Base-by-base conservation (phyloP, 1,284 basidiomycete genomes). In the Inonotus hispidus region DNA sequence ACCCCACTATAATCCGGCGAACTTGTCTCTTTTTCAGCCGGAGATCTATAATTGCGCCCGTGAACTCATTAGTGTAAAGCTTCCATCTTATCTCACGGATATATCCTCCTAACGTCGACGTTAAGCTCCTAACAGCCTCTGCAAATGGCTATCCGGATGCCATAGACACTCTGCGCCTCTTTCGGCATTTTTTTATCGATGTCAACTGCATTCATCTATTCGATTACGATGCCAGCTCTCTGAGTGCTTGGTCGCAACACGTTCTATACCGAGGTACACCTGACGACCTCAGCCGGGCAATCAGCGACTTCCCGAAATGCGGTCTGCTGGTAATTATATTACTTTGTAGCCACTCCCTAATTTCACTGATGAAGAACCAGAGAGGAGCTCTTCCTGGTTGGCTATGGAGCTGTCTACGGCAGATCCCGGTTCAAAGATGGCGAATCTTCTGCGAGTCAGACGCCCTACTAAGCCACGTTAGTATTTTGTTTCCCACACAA, bases 141-240 rank as follows among this genome's bases (percentile, higher is more conserved):
- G 27, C 29, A 35, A 52, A 27, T n/a, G 35, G 25, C 21, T 41
- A 45, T 23, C 27, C 37, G 21, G 43, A 10, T 3, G 41, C 66
- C 19, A 27, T 63, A 2, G 66, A 68, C 43, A 60, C 62, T 11
- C 62, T 66, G 13, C 55, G 61, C 14, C 54, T 66, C 8, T 62
- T 68, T 19, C 66, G 66, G 7, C 66, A 65, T 50, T 52, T 67
- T n/a, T 38, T 65, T n/a, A 58, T 65, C 10, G 65, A 65, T 27
- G 56, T 65, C 52, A 56, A 58, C 11, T 61, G 53, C 19, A 21
- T 32, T 13, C 63, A 63, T 41, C 52, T 63, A 37, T 65, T 66
- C 55, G 62, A 56, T 25, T 53, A 57, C 27, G 39, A 61, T 14
- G 47, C 56, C n/a, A 37, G 52, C 32, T 65, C 65, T 5, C 53